phyloP scores from a whole-genome alignment of 1,284 basidiomycete genomes.

The Kalmanozyma brasiliensis region DNA sequence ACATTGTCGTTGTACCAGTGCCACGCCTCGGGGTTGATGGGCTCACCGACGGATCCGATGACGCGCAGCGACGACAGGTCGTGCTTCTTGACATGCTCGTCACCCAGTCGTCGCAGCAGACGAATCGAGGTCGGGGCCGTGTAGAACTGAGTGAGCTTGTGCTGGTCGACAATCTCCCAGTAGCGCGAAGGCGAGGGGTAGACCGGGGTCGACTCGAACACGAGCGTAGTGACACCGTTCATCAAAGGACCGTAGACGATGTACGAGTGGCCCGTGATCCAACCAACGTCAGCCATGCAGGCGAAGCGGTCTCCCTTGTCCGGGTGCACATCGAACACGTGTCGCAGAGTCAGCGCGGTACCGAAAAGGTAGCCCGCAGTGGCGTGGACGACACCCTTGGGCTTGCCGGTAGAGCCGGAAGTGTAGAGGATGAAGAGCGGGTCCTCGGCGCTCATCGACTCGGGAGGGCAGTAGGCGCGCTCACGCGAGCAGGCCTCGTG shows the following conservation, averaged over 20 bases:
- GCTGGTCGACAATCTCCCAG: constrained; percentile 94
- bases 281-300: constrained; percentile 98
- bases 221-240: constrained; percentile 89
- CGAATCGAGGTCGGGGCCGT: constrained; percentile 75
- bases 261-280: constrained; percentile 99
- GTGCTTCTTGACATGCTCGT: constrained; percentile 84
- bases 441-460: constrained; percentile 88
- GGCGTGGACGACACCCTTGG: constrained; percentile 95
- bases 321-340: constrained; percentile 93
- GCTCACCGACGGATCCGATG: constrained; percentile 93
- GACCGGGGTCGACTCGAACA: constrained; percentile 96
- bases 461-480: constrained; percentile 87
- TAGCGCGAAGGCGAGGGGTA: constrained; percentile 96
- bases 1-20: constrained; percentile 98
- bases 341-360: constrained; percentile 90
- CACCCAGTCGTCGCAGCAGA: constrained; percentile 86
- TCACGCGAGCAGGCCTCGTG: constrained; percentile 88
- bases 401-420: constrained; percentile 93
- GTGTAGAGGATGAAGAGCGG: constrained; percentile 97
- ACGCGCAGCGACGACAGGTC: constrained; percentile 87
- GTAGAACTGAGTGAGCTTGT: constrained; percentile 80
- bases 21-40: constrained; percentile 99
- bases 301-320: constrained; percentile 76
- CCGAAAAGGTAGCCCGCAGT: constrained; percentile 93
- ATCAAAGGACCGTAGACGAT: constrained; percentile 95